These are phyloP conservation scores for Hypocreales sp. DNA, from an alignment of 2,329 filamentous ascomycete genomes.

Conservation along the genomic window DNA sequence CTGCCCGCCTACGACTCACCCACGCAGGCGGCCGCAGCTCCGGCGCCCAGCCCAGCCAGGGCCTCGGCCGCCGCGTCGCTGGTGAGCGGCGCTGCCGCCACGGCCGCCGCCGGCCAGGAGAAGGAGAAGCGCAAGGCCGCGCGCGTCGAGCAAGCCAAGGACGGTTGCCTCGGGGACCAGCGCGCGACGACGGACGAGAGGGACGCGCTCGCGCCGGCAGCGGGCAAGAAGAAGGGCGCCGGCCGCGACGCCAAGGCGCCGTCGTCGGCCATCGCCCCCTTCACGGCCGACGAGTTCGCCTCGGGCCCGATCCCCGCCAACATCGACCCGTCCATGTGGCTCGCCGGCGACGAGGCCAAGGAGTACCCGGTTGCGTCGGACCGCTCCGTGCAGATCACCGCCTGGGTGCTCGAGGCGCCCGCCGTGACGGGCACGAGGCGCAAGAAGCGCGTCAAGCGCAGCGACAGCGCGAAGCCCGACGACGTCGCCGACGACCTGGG, in stretches of 20 bases:
- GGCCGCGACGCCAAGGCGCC: too few relatives aligned
- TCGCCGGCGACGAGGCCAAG: conserved; percentile 48
- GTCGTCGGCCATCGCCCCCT: too few relatives aligned
- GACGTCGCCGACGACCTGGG: background rate
- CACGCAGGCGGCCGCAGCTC: too few relatives aligned
- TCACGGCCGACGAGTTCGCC: too few relatives aligned
- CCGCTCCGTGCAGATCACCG: conserved; percentile 49
- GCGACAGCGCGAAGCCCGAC: conserved; percentile 3
- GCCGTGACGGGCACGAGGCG: conserved; percentile 19
- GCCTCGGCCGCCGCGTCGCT: conserved; percentile 9
- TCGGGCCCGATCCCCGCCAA: background rate
- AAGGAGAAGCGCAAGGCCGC: too few relatives aligned
- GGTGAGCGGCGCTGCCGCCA: background rate
- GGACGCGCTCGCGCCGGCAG: too few relatives aligned
- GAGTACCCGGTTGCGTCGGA: conserved; percentile 58
- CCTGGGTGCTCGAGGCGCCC: conserved; percentile 52
- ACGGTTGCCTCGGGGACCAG: too few relatives aligned
- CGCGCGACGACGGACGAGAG: too few relatives aligned
- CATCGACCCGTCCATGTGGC: conserved; percentile 10
- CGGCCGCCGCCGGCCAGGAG: background rate
- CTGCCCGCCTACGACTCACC: conserved; percentile 24
- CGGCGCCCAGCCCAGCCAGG: conserved; percentile 6
- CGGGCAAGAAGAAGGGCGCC: too few relatives aligned
- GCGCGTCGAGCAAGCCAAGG: too few relatives aligned
- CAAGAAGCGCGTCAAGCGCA: conserved; percentile 20